phyloP scores from a whole-genome alignment of 345 rosid species.

The Lepidium aucheri region DNA sequence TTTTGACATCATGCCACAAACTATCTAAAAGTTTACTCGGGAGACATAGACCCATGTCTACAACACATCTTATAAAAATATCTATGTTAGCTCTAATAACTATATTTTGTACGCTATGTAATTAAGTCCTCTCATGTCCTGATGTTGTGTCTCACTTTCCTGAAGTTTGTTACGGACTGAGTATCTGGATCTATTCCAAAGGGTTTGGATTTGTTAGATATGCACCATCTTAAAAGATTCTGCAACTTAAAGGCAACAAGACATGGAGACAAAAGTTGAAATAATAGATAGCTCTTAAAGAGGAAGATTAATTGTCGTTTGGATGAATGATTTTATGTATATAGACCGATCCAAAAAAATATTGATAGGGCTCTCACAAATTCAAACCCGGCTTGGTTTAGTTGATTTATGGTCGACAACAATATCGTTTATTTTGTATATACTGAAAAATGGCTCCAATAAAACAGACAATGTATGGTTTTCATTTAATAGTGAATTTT shows the following conservation, averaged over 20 bases:
- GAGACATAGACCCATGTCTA: too few species aligned
- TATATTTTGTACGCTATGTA: too few species aligned
- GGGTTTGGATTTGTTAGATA: constrained; percentile 94
- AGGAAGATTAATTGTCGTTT: neutral
- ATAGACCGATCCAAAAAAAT: neutral
- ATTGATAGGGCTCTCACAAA: neutral
- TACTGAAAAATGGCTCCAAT: neutral
- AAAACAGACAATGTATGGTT: neutral
- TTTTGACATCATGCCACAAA: too few species aligned
- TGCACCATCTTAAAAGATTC: constrained; percentile 63
- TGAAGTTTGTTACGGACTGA: constrained; percentile 62
- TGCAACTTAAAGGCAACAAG: constrained; percentile 48
- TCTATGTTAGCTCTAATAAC: too few species aligned
- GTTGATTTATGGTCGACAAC: neutral
- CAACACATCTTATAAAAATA: too few species aligned
- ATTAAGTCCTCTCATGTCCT: neutral
- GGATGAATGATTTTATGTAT: neutral
- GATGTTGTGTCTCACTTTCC: neutral
- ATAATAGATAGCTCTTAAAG: neutral
- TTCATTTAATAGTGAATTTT: neutral
- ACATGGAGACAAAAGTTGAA: neutral
- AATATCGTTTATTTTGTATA: neutral
- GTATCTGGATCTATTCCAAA: constrained; percentile 68
- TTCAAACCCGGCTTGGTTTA: neutral
- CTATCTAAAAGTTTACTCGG: too few species aligned